A percentile compares a stretch with the other conserved stretches of the same genome.
Evolutionary conservation across 495 filamentous ascomycete genomes (phyloP).

Genomic region (Tuber melanosporum): DNA sequence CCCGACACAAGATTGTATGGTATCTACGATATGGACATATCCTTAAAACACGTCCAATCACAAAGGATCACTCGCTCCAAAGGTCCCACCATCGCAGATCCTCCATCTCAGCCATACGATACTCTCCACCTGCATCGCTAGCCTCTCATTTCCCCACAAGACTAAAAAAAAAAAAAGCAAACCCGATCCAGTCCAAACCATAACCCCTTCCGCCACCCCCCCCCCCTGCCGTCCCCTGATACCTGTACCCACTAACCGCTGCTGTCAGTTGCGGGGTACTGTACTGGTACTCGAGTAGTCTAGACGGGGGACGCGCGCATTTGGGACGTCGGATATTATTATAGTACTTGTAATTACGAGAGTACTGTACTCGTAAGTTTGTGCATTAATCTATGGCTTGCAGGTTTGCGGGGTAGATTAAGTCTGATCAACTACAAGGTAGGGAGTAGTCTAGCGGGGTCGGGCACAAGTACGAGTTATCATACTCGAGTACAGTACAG

Average conservation of each 20-base stretch:
- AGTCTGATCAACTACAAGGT: no score
- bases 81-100: background rate
- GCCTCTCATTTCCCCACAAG: slow-evolving; percentile 14
- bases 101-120: background rate
- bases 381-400: no score
- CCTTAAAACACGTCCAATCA: background rate
- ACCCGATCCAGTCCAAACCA: slow-evolving; percentile 7
- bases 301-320: background rate
- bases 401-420: no score
- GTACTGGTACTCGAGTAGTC: no score
- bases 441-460: no score
- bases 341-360: no score
- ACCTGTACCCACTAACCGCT: no score
- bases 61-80: background rate
- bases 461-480: no score
- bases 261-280: background rate
- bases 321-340: background rate
- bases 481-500: no score
- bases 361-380: no score
- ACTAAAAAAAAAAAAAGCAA: slow-evolving; percentile 20
- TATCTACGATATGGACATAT: background rate
- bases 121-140: background rate
- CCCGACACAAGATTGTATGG: background rate
- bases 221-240: background rate
- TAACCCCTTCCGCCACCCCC: background rate